Base-by-base conservation (phyloP, 2,329 filamentous ascomycete species). In the Colletotrichum phormii region DNA sequence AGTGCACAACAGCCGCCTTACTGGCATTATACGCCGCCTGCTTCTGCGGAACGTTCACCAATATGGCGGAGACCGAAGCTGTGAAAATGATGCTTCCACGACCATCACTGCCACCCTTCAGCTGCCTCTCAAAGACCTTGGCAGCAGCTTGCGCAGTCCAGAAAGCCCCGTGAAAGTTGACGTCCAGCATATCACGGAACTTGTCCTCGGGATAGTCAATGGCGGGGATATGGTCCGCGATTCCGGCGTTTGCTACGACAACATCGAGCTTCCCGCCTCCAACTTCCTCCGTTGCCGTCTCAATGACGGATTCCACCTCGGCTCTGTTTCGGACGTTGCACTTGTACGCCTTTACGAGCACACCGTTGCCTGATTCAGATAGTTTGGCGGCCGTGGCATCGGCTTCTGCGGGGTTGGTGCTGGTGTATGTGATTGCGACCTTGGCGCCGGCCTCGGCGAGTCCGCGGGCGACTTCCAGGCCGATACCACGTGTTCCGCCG, bases 1-100 rank as follows among this genome's bases (percentile, higher is more conserved):
- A 87, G 81, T 95, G 93, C 64, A 94, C 82, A 7, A 95, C 92
- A 3, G 89, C 93, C 5, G 92, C 92, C 81, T 95, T 95, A 62
- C 90, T 93, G 24, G 93, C 89, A 78, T 95, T 95, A 84, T 95
- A 95, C 12, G 91, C 92, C 8, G 71, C 67, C 62, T 71, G 67
- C 55, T 35, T 84, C 77, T 83, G 82, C 4, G 82, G 82, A 33
- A 84, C 75, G 59, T 84, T 84, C 49, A 84, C 82, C 18, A 86
- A 78, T 18, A 82, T 80, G 0, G 81, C 81, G 24, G 83, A 84
- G 22, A 84, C 81, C 33, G 76, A 83, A 4, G 79, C 84, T 13
- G 79, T 86, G 77, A 82, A 84, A 73, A 83, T 84, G 76, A 83
- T 82, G 75, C 76, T 82, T 1, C 77, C 81, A 31, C 80, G 80